phyloP scores from a whole-genome alignment of 106 monocot species.

The Agapanthus africanus region DNA sequence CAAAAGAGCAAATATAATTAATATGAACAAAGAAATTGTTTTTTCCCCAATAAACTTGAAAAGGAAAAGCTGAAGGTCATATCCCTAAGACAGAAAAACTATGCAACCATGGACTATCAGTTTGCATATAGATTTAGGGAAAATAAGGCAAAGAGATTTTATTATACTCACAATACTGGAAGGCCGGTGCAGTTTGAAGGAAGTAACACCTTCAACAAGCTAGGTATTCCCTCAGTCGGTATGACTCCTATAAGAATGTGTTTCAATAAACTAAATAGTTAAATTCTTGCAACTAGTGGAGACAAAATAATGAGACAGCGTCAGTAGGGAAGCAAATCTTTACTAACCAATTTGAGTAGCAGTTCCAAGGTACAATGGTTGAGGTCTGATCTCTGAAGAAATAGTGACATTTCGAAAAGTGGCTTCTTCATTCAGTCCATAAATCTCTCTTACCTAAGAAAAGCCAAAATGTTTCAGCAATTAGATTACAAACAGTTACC shows the following conservation, averaged over 20 bases:
- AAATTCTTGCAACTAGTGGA: not conserved
- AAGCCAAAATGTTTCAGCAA: conserved; percentile 7
- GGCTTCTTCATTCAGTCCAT: conserved; percentile 65
- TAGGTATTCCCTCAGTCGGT: conserved; percentile 94
- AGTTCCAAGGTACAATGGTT: conserved; percentile 80
- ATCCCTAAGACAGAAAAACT: not conserved
- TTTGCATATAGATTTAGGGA: not conserved
- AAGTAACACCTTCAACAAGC: conserved; percentile 80
- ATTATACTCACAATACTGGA: conserved; percentile 70
- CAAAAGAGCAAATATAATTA: too few relatives aligned
- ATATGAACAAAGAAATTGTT: too few relatives aligned
- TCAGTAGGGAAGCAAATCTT: not conserved
- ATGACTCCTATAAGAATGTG: conserved; percentile 51
- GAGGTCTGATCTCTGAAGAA: conserved; percentile 59
- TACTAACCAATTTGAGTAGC: conserved; percentile 86
- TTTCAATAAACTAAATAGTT: not conserved
- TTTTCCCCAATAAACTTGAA: too few relatives aligned
- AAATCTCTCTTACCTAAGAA: conserved; percentile 75
- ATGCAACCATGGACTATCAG: not conserved
- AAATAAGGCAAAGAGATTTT: not conserved
- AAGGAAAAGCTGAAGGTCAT: not conserved
- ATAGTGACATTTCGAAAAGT: conserved; percentile 77
- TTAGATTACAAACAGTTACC: not conserved
- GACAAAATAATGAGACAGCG: not conserved
- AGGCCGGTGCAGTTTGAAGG: conserved; percentile 79